A percentile compares a stretch with the other conserved stretches of the same genome.
phyloP scores from a whole-genome alignment of 148 eudicot genomes.

The Nepenthes mirabilis region DNA sequence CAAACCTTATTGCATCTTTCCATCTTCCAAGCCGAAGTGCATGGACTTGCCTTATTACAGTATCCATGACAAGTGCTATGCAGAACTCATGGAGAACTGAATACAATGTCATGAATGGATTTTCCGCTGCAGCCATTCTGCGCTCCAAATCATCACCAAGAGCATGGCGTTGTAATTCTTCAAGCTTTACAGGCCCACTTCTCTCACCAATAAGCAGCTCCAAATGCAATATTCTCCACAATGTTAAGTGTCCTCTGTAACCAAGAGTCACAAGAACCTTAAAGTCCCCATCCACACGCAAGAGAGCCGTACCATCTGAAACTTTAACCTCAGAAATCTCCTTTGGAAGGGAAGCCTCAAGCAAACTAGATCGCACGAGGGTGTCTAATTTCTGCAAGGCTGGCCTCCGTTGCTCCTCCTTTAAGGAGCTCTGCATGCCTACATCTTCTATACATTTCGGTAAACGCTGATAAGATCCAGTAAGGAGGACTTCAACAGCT shows the following conservation, averaged over 20 bases:
- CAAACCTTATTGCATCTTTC: conserved; percentile 95
- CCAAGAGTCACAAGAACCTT: conserved; percentile 95
- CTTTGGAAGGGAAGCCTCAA: conserved; percentile 68
- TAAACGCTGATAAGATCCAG: conserved; percentile 84
- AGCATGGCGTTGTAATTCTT: conserved; percentile 61
- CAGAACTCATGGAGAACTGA: conserved; percentile 91
- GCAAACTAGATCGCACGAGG: conserved; percentile 80
- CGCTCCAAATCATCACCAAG: conserved; percentile 98
- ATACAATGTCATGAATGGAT: conserved; percentile 65
- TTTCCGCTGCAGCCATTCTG: conserved; percentile 91
- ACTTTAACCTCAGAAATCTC: conserved; percentile 71
- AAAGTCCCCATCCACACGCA: conserved; percentile 90
- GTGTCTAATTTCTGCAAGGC: conserved; percentile 75
- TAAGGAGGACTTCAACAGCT: conserved; percentile 81
- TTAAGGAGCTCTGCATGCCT: conserved; percentile 70
- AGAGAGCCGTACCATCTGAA: conserved; percentile 76
- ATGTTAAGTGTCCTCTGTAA: conserved; percentile 82
- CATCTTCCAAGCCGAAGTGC: conserved; percentile 84
- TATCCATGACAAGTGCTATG: conserved; percentile 88
- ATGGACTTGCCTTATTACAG: conserved; percentile 80
- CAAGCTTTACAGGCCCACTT: conserved; percentile 76
- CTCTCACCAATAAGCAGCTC: conserved; percentile 98
- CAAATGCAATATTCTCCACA: conserved; percentile 97
- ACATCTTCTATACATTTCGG: conserved; percentile 93
- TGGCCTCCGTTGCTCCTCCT: conserved; percentile 62